Conservation (phyloP, 257 asterid genomes). For the Solanum medicagineum region DNA sequence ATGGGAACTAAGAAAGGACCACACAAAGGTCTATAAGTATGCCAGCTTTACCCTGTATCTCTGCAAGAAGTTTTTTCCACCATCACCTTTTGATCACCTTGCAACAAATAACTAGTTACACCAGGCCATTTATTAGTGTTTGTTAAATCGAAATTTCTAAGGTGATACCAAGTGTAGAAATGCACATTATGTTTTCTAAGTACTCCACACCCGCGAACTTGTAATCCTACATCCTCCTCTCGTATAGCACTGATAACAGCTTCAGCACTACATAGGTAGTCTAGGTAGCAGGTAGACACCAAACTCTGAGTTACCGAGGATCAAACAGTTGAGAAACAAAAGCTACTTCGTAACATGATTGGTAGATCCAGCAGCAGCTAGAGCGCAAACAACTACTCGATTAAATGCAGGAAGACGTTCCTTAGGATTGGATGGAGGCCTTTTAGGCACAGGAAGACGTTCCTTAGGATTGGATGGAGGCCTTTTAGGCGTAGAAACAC, state of each 20-base stretch:
- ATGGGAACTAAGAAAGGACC: too few relatives aligned
- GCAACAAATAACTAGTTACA: too few relatives aligned
- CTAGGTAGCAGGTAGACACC: not conserved
- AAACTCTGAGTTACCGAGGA: not conserved
- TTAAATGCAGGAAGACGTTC: not conserved
- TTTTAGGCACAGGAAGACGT: not conserved
- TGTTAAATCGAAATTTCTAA: not conserved
- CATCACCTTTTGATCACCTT: not conserved
- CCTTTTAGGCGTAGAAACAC: not conserved
- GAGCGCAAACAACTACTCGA: not conserved
- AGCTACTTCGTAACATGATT: not conserved
- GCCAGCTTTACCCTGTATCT: not conserved
- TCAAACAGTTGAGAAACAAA: not conserved
- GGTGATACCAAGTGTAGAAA: too few relatives aligned
- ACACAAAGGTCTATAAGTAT: not conserved
- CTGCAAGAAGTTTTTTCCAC: not conserved
- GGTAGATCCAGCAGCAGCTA: not conserved
- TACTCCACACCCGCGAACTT: not conserved
- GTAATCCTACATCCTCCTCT: not conserved
- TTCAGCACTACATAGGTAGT: not conserved
- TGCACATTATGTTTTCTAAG: too few relatives aligned
- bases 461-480: not conserved
- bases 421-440: not conserved
- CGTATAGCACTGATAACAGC: not conserved
- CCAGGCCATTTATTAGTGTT: too few relatives aligned